phyloP scores from a whole-genome alignment of 2,329 filamentous ascomycete genomes.

The Ceratocystis papillata region DNA sequence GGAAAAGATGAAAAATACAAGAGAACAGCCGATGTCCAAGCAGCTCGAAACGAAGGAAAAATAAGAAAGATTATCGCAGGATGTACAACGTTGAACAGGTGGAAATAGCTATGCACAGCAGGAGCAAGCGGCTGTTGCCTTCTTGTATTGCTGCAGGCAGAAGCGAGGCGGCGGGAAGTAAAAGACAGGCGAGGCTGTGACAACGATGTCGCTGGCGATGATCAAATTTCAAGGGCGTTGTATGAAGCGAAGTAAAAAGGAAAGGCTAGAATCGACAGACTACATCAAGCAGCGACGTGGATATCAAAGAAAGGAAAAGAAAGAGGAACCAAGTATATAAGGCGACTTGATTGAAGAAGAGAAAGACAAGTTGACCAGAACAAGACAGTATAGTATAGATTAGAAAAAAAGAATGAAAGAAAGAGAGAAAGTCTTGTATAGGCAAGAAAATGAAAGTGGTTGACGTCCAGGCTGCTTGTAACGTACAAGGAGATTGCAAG shows the following conservation, averaged over 20 bases:
- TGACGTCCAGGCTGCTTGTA: neutral
- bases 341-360: neutral
- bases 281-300: slow-evolving; percentile 9
- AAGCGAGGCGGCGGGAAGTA: neutral
- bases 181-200: neutral
- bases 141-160: neutral
- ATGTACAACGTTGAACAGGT: neutral
- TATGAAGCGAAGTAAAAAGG: neutral
- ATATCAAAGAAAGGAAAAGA: neutral
- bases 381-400: neutral
- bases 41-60: neutral
- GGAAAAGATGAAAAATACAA: neutral
- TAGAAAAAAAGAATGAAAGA: neutral
- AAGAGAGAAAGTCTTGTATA: neutral
- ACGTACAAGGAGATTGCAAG: neutral
- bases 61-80: neutral
- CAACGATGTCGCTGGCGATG: neutral
- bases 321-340: neutral
- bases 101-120: neutral
- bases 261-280: neutral
- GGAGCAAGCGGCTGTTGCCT: neutral
- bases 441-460: neutral
- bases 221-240: neutral
- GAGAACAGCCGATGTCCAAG: neutral
- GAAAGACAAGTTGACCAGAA: slow-evolving; percentile 8